Percentiles rank a stretch among this genome's conserved stretches.
These are phyloP conservation scores for Mikania micrantha DNA, from an alignment of 129 eudicot species.

Conservation along the genomic window DNA sequence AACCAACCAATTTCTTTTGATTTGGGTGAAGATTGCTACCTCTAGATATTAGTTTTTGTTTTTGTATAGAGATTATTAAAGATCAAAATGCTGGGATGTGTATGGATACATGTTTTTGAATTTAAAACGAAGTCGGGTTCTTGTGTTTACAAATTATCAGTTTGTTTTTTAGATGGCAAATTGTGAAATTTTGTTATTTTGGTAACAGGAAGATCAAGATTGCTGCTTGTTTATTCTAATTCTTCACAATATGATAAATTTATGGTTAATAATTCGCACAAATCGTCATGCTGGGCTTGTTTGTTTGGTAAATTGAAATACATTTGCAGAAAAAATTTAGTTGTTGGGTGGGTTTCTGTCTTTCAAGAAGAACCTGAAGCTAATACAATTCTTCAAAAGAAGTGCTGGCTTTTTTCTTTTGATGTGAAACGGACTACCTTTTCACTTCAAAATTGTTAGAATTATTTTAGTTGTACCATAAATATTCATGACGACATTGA, in stretches of 20 bases:
- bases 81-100: no score
- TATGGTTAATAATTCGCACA: not conserved
- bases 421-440: not conserved
- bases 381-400: not conserved
- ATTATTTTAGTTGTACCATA: not conserved
- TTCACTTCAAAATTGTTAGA: not conserved
- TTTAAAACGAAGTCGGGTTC: not conserved
- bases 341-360: not conserved
- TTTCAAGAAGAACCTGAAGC: not conserved
- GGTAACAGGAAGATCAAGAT: not conserved
- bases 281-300: not conserved
- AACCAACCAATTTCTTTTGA: no score
- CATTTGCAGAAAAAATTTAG: not conserved
- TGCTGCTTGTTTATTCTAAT: not conserved
- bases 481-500: not conserved
- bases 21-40: no score
- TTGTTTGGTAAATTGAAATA: not conserved
- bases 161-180: not conserved
- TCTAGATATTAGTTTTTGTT: no score
- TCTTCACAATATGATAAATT: not conserved
- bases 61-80: no score
- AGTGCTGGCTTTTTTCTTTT: not conserved
- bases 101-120: no score
- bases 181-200: not conserved
- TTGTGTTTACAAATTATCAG: not conserved